phyloP scores from a whole-genome alignment of 306 rosid species.

The Pterocarpus santalinus region DNA sequence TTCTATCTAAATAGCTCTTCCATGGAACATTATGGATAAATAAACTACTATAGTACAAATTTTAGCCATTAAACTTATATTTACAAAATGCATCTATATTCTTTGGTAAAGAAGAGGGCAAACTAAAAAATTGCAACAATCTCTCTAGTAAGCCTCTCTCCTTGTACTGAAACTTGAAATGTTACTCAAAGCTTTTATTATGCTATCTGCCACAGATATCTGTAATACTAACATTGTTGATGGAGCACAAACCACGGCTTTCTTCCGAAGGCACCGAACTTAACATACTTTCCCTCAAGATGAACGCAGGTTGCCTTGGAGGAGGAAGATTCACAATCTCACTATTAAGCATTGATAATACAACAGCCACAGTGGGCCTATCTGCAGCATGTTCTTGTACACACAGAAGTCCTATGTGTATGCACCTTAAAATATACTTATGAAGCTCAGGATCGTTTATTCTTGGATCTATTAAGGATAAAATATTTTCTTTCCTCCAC shows the following conservation, averaged over 20 bases:
- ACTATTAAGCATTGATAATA: not conserved
- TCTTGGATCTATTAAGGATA: conserved; percentile 21
- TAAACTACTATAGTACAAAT: no score
- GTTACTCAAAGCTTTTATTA: no score
- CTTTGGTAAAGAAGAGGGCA: no score
- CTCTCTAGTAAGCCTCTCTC: no score
- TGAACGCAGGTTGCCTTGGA: conserved; percentile 35
- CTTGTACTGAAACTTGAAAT: no score
- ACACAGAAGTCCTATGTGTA: conserved; percentile 51
- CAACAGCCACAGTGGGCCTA: conserved; percentile 38
- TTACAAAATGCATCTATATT: no score
- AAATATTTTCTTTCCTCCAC: conserved; percentile 38
- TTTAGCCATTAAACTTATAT: no score
- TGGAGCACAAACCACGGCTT: not conserved
- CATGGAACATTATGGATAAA: no score
- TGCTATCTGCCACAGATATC: conserved; percentile 13
- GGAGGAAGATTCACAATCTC: no score
- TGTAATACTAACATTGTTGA: conserved; percentile 9
- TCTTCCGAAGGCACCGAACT: not conserved
- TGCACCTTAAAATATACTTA: conserved; percentile 36
- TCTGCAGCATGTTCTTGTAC: conserved; percentile 49
- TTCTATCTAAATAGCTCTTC: no score
- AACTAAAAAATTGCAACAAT: no score
- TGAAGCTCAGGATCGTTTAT: not conserved
- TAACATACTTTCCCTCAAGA: not conserved